Base-by-base conservation (phyloP, 169 alveolate genomes). In the Eimeria maxima region DNA sequence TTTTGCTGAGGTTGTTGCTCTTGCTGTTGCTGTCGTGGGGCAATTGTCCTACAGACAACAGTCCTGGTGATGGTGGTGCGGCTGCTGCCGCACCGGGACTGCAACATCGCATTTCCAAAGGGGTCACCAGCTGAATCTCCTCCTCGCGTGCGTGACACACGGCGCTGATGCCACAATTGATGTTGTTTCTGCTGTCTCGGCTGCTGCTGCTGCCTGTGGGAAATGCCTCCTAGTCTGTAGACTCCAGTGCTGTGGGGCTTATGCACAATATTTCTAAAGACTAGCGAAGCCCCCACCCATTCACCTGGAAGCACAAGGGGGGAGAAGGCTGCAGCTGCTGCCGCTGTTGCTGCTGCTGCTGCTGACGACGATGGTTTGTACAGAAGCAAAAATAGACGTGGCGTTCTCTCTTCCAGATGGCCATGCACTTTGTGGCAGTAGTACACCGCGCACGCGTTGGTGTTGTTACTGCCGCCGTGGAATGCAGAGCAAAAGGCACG, bases 251-350 rank as follows among this genome's bases (percentile, higher is more conserved):
- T 42, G 78, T 16, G 33, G 10, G 60, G n/a, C 60, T 44, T 74
- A 0, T 42, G 13, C 13, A 29, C 2, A 42, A 24, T 18, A 7
- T 74, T 74, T 13, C 24, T 74, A 24, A 74, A 74, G 33, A 74
- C 38, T 4, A 80, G 90, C 47, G 71, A 24, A 11, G 14, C 90
- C 10, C 90, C 69, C 16, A 3, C 53, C 90, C 53, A 80, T 6
- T 80, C 90, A 4, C 73, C 90, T 80, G 71, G 47, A 14, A 80
- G 71, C 44, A 80, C 69, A 3, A 50, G 27, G 45, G 90, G 90
- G 45, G 44, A 16, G 90, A 80, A 80, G n/a, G 90, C 92, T 84
- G 92, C 92, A 57, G 92, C 92, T 84, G 92, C 76, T 84, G 92
- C 76, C 29, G 92, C 90, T 27, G 90, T 16, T 47, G 90, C 47